These are phyloP conservation scores for Rhodotorula sp. DNA, from an alignment of 1,284 basidiomycete species.

Conservation along the genomic window DNA sequence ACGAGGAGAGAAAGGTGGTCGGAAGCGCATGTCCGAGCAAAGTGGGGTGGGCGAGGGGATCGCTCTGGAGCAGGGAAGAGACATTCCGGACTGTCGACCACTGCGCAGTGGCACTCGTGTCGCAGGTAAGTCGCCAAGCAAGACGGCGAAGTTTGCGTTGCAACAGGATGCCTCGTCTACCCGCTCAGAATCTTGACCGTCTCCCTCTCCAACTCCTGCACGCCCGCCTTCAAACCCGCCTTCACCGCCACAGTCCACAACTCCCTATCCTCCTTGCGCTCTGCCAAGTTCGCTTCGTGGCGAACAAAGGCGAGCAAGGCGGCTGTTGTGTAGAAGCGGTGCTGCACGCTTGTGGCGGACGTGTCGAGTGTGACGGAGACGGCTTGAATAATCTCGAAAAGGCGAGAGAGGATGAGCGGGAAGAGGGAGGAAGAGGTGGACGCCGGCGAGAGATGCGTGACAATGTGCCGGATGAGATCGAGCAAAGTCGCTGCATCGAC, in stretches of 20 bases:
- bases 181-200: background rate
- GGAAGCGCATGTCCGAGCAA: background rate
- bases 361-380: background rate
- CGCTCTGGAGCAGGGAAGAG: background rate
- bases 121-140: no score
- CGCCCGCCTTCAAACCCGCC: constrained; percentile 18
- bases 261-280: constrained; percentile 11
- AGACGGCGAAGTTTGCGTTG: background rate
- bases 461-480: constrained; percentile 6
- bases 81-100: no score
- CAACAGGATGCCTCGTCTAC: background rate
- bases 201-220: constrained; percentile 17
- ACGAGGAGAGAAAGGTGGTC: background rate
- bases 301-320: constrained; percentile 19
- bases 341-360: background rate
- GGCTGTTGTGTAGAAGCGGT: constrained; percentile 17
- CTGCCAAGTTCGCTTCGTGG: constrained; percentile 6
- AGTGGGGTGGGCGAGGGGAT: background rate
- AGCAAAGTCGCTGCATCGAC: constrained; percentile 5
- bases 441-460: constrained; percentile 4
- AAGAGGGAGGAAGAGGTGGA: background rate
- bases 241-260: constrained; percentile 12
- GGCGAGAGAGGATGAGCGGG: constrained; percentile 17
- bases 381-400: background rate
- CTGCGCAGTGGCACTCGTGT: no score